Percentiles rank a stretch among this genome's conserved stretches.
Evolutionary conservation across 2,329 filamentous ascomycete species (phyloP).

Genomic region (Fusarium coicis): DNA sequence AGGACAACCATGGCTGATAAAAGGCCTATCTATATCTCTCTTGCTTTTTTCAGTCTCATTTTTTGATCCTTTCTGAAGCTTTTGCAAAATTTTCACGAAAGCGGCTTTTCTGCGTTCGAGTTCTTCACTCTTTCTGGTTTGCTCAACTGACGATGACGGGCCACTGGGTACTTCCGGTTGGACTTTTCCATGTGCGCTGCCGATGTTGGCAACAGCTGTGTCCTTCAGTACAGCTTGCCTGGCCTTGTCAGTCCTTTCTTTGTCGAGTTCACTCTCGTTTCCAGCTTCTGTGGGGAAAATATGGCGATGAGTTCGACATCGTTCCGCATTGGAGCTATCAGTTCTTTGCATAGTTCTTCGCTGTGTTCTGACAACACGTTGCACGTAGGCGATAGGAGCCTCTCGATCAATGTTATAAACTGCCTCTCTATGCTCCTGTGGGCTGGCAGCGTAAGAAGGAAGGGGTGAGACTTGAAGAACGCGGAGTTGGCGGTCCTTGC

Average conservation of each 20-base stretch:
- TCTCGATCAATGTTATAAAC: not conserved
- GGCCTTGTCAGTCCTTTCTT: slow-evolving; percentile 2
- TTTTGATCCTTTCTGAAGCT: slow-evolving; percentile 32
- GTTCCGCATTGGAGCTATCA: not conserved
- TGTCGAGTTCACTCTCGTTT: not conserved
- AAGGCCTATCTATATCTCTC: not conserved
- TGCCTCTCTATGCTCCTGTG: not conserved
- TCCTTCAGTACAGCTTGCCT: slow-evolving; percentile 31
- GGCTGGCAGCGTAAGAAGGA: not conserved
- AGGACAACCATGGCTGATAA: not conserved
- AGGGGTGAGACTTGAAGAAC: slow-evolving; percentile 32
- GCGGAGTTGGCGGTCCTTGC: slow-evolving; percentile 18
- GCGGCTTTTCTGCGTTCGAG: slow-evolving; percentile 32
- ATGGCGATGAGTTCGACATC: not conserved
- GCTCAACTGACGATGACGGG: not conserved
- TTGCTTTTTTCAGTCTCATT: not conserved
- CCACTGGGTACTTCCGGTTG: not conserved
- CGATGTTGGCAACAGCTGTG: slow-evolving; percentile 27
- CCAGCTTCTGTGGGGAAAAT: not conserved
- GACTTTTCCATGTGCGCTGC: not conserved
- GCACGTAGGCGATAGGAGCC: slow-evolving; percentile 24
- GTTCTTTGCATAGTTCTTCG: slow-evolving; percentile 9
- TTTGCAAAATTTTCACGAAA: slow-evolving; percentile 45
- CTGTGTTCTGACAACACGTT: slow-evolving; percentile 3
- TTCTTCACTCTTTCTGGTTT: slow-evolving; percentile 1